Conservation (phyloP, 345 rosid genomes). For the Gossypium stocksii region DNA sequence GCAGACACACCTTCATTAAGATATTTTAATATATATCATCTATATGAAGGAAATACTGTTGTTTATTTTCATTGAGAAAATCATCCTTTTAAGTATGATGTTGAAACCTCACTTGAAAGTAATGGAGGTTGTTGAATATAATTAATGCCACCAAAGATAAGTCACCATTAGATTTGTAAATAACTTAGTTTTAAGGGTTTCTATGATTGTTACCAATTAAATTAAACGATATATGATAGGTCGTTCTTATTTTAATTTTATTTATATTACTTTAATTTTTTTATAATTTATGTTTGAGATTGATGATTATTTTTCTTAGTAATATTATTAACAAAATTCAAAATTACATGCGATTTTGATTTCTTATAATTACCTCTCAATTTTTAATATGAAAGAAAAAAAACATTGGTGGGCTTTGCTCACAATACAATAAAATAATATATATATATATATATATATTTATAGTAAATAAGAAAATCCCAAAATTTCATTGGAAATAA, state of each 20-base stretch:
- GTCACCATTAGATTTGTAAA: neutral
- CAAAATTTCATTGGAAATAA: constrained; percentile 4
- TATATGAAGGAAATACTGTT: too few species aligned
- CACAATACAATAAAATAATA: too few species aligned
- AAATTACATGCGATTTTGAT: neutral
- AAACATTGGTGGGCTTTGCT: neutral
- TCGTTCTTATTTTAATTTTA: neutral
- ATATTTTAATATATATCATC: too few species aligned
- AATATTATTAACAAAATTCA: too few species aligned
- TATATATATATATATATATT: too few species aligned
- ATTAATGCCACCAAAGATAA: neutral
- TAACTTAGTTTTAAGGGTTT: neutral
- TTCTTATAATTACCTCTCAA: neutral
- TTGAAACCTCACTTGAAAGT: neutral
- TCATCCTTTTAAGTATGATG: too few species aligned
- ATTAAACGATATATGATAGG: neutral
- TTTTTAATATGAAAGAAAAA: too few species aligned
- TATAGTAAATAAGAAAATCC: too few species aligned
- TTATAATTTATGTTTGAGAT: too few species aligned
- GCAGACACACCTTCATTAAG: too few species aligned
- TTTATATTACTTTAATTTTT: neutral
- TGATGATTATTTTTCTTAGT: too few species aligned
- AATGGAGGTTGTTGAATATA: constrained; percentile 6
- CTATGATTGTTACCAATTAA: neutral
- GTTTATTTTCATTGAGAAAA: too few species aligned